Evolutionary conservation across 2,329 filamentous ascomycete species (phyloP), one percentile per base, ranked within the genome.

Genomic region (Penicillium sp.): DNA sequence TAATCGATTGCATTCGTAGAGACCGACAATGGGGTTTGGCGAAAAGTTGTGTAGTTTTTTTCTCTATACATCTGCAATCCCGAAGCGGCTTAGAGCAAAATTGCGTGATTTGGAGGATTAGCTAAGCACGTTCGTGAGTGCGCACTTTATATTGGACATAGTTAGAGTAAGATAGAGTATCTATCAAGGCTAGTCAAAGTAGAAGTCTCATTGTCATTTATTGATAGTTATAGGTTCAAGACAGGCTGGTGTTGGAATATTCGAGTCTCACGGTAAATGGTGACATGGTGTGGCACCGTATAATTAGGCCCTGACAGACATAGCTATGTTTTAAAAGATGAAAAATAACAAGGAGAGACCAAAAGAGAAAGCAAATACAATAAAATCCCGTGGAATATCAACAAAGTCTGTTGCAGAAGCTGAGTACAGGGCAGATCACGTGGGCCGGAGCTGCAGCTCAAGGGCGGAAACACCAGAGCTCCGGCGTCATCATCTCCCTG

Each of bases 31-130:
- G 24, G 37, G 32, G 41, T 47, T 37, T 36, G 32, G 40, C 48
- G 44, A 36, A 50, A 50, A 26, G 3, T 20, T 2, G 3, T 20
- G 3, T 20, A 20, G 18, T 2, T 3, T 20, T 49, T 54, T 60
- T 56, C n/a, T 60, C 55, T 59, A 61, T 55, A 57, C 55, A 50
- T 47, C 44, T 53, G 45, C 23, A 35, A n/a, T 23, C 60, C 58
- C 49, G 51, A 64, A 51, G 54, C 46, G 55, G 62, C 57, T 48
- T 63, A 65, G 56, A 40, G 48, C 52, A 45, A 54, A 58, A 62
- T 62, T 58, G 61, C 62, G 62, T 64, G 61, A 60, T 65, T 52
- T 37, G 35, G 16, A 23, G 20, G 53, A 54, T 59, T 58, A 60
- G 44, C 38, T 60, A 59, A 58, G 36, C 46, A n/a, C 11, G 29